A percentile compares a stretch with the other conserved stretches of the same genome.
Conservation (phyloP, 164 flowering plant species). For the Vitis rupestris region DNA sequence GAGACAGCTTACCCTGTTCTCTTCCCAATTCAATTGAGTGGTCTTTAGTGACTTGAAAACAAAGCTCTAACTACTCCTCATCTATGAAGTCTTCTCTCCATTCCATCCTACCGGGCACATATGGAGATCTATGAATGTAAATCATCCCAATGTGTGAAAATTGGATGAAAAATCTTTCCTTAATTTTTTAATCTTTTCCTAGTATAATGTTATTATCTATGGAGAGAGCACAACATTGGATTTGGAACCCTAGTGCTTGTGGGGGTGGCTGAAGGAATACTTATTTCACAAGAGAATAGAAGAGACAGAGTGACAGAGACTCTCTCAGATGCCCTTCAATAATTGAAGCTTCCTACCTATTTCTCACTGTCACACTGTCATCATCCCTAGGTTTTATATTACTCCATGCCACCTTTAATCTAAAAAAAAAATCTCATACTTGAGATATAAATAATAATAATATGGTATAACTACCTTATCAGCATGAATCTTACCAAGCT, state of each 20-base stretch:
- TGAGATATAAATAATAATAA: neutral
- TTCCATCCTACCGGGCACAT: no score
- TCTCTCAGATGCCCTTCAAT: conserved; percentile 16
- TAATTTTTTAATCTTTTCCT: no score
- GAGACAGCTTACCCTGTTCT: conserved; percentile 9
- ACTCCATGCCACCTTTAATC: neutral
- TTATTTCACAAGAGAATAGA: conserved; percentile 15
- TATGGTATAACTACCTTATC: conserved; percentile 4
- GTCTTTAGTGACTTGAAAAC: conserved; percentile 9
- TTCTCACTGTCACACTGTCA: neutral
- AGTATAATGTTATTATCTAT: neutral
- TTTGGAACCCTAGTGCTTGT: conserved; percentile 14
- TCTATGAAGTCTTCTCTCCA: no score
- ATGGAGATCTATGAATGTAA: neutral
- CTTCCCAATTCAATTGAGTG: neutral
- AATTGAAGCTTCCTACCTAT: conserved; percentile 15
- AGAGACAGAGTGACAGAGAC: conserved; percentile 19
- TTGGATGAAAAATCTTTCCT: neutral
- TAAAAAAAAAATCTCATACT: no score
- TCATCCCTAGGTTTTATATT: neutral
- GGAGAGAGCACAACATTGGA: conserved; percentile 16
- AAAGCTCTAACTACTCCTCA: conserved; percentile 1
- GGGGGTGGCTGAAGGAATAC: conserved; percentile 10
- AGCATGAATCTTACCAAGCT: neutral
- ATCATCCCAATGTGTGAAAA: neutral